These are phyloP conservation scores for Solanum paucissectum DNA, from an alignment of 257 asterid genomes.

Conservation along the genomic window DNA sequence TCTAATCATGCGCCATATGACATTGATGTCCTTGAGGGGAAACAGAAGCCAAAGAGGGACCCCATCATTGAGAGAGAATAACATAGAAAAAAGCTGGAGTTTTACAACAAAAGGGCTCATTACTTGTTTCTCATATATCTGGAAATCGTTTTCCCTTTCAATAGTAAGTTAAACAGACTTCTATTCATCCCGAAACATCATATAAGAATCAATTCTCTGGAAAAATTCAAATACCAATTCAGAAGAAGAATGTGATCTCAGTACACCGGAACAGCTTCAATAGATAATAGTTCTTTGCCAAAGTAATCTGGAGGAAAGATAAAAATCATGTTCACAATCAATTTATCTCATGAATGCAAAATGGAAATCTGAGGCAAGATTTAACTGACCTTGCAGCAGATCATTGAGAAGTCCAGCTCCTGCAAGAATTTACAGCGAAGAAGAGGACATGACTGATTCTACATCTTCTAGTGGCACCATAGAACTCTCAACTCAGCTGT, in stretches of 20 bases:
- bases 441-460: constrained; percentile 3
- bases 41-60: neutral
- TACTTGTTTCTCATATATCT: neutral
- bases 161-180: neutral
- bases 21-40: neutral
- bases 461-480: neutral
- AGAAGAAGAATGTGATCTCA: neutral
- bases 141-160: neutral
- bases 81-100: neutral
- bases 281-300: neutral
- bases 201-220: neutral
- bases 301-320: neutral
- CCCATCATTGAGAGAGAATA: neutral
- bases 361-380: neutral
- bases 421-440: constrained; percentile 5
- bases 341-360: neutral
- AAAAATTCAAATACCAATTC: neutral
- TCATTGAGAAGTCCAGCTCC: constrained; percentile 9
- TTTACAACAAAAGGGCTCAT: neutral
- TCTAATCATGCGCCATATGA: neutral
- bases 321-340: neutral
- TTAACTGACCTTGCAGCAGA: constrained; percentile 28
- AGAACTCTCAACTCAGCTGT: neutral
- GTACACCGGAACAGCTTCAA: neutral
- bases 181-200: neutral